These are phyloP conservation scores for Lunularia cruciata DNA, from an alignment of 225 moss, liverwort and hornwort species.

Conservation along the genomic window DNA sequence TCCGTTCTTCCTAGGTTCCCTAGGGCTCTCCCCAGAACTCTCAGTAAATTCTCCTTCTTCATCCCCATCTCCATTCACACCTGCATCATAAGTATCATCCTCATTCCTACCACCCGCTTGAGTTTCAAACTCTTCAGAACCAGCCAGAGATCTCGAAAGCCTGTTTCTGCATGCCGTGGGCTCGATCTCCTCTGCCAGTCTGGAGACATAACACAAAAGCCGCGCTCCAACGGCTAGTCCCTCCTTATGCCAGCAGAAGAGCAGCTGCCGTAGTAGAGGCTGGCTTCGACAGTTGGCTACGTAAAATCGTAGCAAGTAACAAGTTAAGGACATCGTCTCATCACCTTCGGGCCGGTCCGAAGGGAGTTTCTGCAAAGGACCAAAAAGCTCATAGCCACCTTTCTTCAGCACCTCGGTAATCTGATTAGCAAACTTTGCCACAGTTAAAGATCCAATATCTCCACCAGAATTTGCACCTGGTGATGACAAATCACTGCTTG, in stretches of 20 bases:
- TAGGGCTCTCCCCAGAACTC: constrained; percentile 49
- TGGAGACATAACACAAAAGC: constrained; percentile 81
- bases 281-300: constrained; percentile 57
- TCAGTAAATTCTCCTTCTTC: constrained; percentile 53
- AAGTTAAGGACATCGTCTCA: constrained; percentile 68
- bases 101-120: constrained; percentile 25
- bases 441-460: constrained; percentile 48
- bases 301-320: constrained; percentile 66
- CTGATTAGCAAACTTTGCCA: constrained; percentile 70
- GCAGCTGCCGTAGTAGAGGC: constrained; percentile 75
- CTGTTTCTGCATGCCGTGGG: constrained; percentile 32
- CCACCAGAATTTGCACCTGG: constrained; percentile 22
- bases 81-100: constrained; percentile 36
- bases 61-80: constrained; percentile 45
- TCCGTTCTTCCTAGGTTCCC: constrained; percentile 59
- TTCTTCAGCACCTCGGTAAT: constrained; percentile 71
- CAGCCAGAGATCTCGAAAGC: constrained; percentile 11
- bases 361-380: constrained; percentile 54
- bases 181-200: constrained; percentile 69
- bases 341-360: constrained; percentile 55
- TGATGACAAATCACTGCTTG: constrained; percentile 33
- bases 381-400: constrained; percentile 73
- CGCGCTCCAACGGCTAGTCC: constrained; percentile 86
- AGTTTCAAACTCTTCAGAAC: constrained; percentile 37
- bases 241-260: constrained; percentile 82